These are phyloP conservation scores for Fusarium zealandicum DNA, from an alignment of 2,329 filamentous ascomycete genomes.

Conservation along the genomic window DNA sequence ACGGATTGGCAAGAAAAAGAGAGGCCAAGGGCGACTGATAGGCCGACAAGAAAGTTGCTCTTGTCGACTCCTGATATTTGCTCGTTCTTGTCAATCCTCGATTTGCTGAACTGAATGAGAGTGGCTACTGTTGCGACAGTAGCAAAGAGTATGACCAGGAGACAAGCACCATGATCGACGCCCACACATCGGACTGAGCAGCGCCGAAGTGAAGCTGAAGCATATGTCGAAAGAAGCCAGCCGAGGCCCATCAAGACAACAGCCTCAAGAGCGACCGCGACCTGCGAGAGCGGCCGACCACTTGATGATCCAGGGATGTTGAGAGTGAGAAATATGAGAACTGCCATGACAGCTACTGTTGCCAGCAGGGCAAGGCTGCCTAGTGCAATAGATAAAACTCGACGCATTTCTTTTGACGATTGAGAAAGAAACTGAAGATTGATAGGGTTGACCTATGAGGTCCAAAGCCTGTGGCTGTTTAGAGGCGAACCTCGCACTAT, in stretches of 20 bases:
- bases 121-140: slow-evolving; percentile 54
- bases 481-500: slow-evolving; percentile 30
- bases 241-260: slow-evolving; percentile 37
- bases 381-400: slow-evolving; percentile 26
- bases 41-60: slow-evolving; percentile 52
- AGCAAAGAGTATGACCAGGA: slow-evolving; percentile 54
- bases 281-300: slow-evolving; percentile 36
- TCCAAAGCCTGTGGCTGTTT: slow-evolving; percentile 11
- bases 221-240: slow-evolving; percentile 47
- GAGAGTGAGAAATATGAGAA: slow-evolving; percentile 32
- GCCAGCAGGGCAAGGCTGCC: slow-evolving; percentile 34
- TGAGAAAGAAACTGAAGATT: slow-evolving; percentile 7
- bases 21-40: slow-evolving; percentile 54
- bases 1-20: slow-evolving; percentile 57
- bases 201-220: slow-evolving; percentile 30
- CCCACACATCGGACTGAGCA: slow-evolving; percentile 37
- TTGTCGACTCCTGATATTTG: slow-evolving; percentile 22
- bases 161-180: slow-evolving; percentile 40
- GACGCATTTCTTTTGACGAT: slow-evolving; percentile 28
- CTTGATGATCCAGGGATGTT: slow-evolving; percentile 33
- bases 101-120: slow-evolving; percentile 49
- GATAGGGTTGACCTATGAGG: slow-evolving; percentile 13
- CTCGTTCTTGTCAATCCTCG: slow-evolving; percentile 21
- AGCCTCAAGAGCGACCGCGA: slow-evolving; percentile 43
- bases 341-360: slow-evolving; percentile 30